Evolutionary conservation across 306 rosid species (phyloP).

Genomic region (Sophora flavescens): DNA sequence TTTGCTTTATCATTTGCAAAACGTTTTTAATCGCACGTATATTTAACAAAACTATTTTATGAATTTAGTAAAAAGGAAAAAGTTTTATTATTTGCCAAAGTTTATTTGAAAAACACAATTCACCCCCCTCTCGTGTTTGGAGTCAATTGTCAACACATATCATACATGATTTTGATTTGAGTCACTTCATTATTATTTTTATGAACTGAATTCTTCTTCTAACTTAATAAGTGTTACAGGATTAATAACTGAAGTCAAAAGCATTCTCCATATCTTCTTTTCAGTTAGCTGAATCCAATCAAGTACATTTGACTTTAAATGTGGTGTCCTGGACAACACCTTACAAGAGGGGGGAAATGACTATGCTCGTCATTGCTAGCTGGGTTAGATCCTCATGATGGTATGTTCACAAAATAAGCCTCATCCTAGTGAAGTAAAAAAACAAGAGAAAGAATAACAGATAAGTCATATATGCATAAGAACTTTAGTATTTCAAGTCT

Average conservation of each 20-base stretch:
- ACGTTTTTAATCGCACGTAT: too few species aligned
- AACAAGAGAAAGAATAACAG: too few species aligned
- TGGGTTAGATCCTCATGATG: slow-evolving; percentile 64
- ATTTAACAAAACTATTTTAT: too few species aligned
- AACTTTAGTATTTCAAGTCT: too few species aligned
- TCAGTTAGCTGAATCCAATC: slow-evolving; percentile 70
- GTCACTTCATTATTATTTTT: slow-evolving; percentile 1
- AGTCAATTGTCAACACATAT: too few species aligned
- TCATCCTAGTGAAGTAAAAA: background rate
- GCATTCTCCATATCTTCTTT: slow-evolving; percentile 91
- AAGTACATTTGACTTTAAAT: slow-evolving; percentile 87
- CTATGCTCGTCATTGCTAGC: slow-evolving; percentile 95
- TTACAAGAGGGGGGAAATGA: slow-evolving; percentile 78
- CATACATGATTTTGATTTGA: slow-evolving; percentile 15
- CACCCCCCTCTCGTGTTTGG: too few species aligned
- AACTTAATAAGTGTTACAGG: slow-evolving; percentile 1
- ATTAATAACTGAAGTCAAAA: slow-evolving; percentile 63
- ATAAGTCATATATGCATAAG: too few species aligned
- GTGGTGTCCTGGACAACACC: slow-evolving; percentile 87
- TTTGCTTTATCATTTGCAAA: too few species aligned
- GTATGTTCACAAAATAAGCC: slow-evolving; percentile 49
- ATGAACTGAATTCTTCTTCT: slow-evolving; percentile 8
- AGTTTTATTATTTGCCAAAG: too few species aligned
- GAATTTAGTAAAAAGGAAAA: too few species aligned
- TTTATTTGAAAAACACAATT: too few species aligned